Evolutionary conservation across 805 yeast species (phyloP).

Genomic region (Lipomyces yamadae): DNA sequence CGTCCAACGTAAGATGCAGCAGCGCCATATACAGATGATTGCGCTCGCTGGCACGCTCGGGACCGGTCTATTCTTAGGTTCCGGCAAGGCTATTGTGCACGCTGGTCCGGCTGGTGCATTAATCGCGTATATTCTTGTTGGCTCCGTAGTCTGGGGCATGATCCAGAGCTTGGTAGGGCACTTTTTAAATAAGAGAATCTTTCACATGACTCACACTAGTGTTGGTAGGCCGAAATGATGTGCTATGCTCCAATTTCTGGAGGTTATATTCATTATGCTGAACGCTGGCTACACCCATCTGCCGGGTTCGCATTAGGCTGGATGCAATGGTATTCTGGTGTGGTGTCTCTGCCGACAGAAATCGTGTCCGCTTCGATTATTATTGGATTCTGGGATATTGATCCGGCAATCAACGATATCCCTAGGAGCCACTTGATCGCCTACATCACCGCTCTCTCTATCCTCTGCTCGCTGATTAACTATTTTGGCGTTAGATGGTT

Average conservation of each 20-base stretch:
- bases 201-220: neutral
- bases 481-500: conserved; percentile 54
- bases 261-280: conserved; percentile 57
- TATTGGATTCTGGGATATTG: conserved; percentile 56
- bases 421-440: conserved; percentile 52
- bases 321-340: conserved; percentile 60
- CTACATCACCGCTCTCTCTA: conserved; percentile 57
- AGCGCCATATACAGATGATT: conserved; percentile 77
- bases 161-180: conserved; percentile 28
- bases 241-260: conserved; percentile 54
- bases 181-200: neutral
- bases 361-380: conserved; percentile 67
- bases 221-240: conserved; percentile 30
- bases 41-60: conserved; percentile 86
- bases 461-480: conserved; percentile 52
- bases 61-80: conserved; percentile 62
- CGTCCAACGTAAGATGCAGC: conserved; percentile 54
- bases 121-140: conserved; percentile 44
- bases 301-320: conserved; percentile 73
- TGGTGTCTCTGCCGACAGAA: conserved; percentile 65
- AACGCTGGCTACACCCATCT: conserved; percentile 67
- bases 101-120: conserved; percentile 45
- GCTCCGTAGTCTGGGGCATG: conserved; percentile 32
- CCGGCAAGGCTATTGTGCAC: conserved; percentile 36
- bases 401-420: conserved; percentile 38